A percentile compares a stretch with the other conserved stretches of the same genome.
Evolutionary conservation across 306 rosid species (phyloP).

Genomic region (Lablab purpureus): DNA sequence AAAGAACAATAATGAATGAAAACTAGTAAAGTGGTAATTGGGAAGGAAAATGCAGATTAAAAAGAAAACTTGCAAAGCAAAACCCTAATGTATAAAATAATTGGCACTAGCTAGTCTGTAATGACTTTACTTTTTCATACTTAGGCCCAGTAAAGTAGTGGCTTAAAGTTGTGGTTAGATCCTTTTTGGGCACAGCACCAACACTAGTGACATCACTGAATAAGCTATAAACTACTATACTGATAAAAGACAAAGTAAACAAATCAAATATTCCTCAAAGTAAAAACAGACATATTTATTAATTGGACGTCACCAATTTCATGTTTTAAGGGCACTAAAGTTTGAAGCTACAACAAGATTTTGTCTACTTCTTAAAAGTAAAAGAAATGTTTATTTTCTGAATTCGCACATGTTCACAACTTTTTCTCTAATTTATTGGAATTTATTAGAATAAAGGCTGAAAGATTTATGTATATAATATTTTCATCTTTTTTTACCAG

Average conservation of each 20-base stretch:
- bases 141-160: background rate
- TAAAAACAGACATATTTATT: background rate
- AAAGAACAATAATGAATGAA: background rate
- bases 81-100: background rate
- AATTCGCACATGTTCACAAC: no score
- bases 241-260: constrained; percentile 4
- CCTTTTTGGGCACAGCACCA: constrained; percentile 43
- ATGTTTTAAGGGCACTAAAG: background rate
- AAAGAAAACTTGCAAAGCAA: background rate
- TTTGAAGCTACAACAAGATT: background rate
- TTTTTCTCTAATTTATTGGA: no score
- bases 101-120: background rate
- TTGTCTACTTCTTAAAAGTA: background rate
- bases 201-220: constrained; percentile 35
- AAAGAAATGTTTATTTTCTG: no score
- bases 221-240: background rate
- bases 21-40: background rate
- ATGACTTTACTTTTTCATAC: constrained; percentile 20
- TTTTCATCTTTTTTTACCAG: no score
- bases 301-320: constrained; percentile 1
- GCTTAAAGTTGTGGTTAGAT: constrained; percentile 41
- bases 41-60: background rate
- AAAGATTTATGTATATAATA: no score
- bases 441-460: no score
- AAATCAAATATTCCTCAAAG: background rate